These are phyloP conservation scores for Blastocystis sp. DNA, from an alignment of 352 stramenopile species.

Conservation along the genomic window DNA sequence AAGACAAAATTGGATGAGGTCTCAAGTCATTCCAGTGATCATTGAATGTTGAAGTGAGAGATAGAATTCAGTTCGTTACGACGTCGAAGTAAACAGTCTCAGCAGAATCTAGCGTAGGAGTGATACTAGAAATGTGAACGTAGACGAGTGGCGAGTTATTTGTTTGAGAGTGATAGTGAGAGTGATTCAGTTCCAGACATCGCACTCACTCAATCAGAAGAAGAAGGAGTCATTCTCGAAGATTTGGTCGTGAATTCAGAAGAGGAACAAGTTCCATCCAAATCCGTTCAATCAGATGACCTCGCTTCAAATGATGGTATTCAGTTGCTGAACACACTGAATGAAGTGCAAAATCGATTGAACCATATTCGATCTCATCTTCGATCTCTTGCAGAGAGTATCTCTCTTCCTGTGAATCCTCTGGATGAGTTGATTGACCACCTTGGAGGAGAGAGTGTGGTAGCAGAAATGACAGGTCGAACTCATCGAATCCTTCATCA, in stretches of 20 bases:
- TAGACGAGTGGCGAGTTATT: background rate
- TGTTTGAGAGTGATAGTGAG: background rate
- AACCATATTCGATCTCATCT: slow-evolving; percentile 60
- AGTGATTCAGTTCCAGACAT: background rate
- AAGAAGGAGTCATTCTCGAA: background rate
- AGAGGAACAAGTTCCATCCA: background rate
- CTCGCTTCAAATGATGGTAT: background rate
- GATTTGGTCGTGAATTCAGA: background rate
- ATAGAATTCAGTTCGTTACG: background rate
- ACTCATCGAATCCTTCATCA: slow-evolving; percentile 50
- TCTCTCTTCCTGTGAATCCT: slow-evolving; percentile 68
- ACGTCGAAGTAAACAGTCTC: background rate
- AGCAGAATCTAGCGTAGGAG: background rate
- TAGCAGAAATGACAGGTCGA: slow-evolving; percentile 74
- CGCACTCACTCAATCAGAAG: background rate
- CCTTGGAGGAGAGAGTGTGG: slow-evolving; percentile 69
- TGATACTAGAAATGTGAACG: background rate
- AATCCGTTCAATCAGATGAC: background rate
- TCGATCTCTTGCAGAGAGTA: slow-evolving; percentile 3
- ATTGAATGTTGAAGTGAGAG: background rate
- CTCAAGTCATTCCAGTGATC: background rate
- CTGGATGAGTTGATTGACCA: slow-evolving; percentile 73
- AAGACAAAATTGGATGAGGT: background rate
- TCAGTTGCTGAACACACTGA: background rate
- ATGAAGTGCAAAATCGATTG: background rate